Conservation (phyloP, 768 basidiomycete species). For the Leccinum olivaceopallidum region DNA sequence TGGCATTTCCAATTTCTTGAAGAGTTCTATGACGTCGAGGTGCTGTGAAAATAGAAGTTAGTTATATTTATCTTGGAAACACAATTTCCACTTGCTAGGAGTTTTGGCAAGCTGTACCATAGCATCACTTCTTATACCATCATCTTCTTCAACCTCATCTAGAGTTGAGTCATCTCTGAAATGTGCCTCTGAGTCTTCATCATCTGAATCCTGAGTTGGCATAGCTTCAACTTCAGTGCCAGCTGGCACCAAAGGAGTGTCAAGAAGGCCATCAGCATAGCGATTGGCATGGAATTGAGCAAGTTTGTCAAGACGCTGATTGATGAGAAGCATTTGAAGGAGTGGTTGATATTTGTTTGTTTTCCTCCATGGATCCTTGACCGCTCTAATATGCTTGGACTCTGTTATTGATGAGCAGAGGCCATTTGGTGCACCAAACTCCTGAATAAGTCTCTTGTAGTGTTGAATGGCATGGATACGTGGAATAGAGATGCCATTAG, state of each 20-base stretch:
- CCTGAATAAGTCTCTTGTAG: neutral
- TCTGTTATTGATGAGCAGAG: neutral
- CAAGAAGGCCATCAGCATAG: neutral
- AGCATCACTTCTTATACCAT: neutral
- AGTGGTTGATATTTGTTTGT: too few relatives aligned
- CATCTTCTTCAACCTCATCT: neutral
- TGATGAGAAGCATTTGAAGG: neutral
- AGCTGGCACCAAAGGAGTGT: neutral
- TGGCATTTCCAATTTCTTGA: too few relatives aligned
- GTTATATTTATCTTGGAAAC: neutral
- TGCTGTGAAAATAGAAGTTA: neutral
- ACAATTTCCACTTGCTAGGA: neutral
- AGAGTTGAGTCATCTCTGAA: neutral
- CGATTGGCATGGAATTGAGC: too few relatives aligned
- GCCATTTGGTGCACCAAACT: neutral
- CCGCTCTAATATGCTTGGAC: neutral
- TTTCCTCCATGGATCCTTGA: neutral
- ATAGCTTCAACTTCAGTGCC: neutral
- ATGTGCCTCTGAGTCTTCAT: neutral
- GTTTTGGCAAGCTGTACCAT: neutral
- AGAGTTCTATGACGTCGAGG: too few relatives aligned
- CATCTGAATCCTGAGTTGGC: neutral
- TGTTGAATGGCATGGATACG: neutral
- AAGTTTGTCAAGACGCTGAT: neutral
- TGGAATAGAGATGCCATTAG: neutral